phyloP scores from a whole-genome alignment of 148 eudicot species.

The Rhododendron henanense region DNA sequence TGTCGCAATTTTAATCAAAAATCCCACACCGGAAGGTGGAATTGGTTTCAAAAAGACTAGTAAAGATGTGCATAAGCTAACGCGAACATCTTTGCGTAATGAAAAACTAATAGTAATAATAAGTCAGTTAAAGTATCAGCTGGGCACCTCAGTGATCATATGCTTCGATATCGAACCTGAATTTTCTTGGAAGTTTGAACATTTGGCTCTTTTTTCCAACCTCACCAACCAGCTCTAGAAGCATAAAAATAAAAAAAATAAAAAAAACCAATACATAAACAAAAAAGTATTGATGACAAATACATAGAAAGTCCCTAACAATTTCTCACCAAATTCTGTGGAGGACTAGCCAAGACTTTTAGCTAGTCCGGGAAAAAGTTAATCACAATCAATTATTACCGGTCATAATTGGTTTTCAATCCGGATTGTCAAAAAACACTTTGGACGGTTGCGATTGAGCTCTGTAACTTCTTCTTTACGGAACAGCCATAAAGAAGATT shows the following conservation, averaged over 20 bases:
- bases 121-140: not conserved
- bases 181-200: not conserved
- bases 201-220: not conserved
- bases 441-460: no score
- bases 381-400: no score
- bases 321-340: not conserved
- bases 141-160: not conserved
- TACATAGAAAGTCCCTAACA: not conserved
- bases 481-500: no score
- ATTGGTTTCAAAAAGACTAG: not conserved
- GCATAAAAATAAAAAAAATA: no score
- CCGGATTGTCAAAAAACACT: no score
- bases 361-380: not conserved
- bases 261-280: no score
- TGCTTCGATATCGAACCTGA: not conserved
- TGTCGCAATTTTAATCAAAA: no score
- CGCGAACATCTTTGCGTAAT: no score
- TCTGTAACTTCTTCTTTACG: no score
- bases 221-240: not conserved
- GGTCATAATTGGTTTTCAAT: no score
- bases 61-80: no score
- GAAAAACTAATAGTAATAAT: no score
- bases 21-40: not conserved
- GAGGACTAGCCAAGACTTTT: not conserved
- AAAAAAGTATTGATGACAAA: not conserved